Evolutionary conservation across 352 stramenopile genomes (phyloP), one percentile per base, ranked within the genome.

Genomic region (Phytopythium aichiense): DNA sequence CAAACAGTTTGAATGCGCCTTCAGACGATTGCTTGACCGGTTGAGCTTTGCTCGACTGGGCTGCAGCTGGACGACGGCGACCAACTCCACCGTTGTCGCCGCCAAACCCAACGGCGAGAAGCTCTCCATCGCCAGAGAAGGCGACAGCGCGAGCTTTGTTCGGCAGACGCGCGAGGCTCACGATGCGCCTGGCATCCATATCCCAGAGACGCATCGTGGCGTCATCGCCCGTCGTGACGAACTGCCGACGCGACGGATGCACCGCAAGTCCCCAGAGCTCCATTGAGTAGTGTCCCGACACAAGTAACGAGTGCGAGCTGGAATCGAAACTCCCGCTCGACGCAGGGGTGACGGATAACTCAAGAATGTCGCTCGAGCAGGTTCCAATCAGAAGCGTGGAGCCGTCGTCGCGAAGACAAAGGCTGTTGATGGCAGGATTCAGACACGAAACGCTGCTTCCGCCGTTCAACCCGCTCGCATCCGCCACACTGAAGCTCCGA

Each of bases 291-390:
- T 97, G 91, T 0, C 82, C 88, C 0, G 76, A 81, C 7, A 88
- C 67, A 2, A 96, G 33, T 5, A 58, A 2, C 71, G 73, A 1
- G 77, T 74, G 0, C 68, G 73, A 30, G 58, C 66, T 15, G 40
- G 79, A 64, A 0, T 81, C 55, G 22, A 88, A 64, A 22, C 69
- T 63, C 0, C 69, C 79, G 12, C 61, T 45, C 1, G 53, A 49
- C 33, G 38, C 5, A 6, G 11, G 79, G 15, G 68, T 42, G 7
- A 78, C 70, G 25, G 88, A 72, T 1, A 89, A 59, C 60, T 91
- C 91, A 35, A 94, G 82, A 20, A 98, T 94, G 40, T 98, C 88
- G 58, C 90, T 96, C 20, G 81, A 93, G 49, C 68, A 77, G 16
- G 91, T 98, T 2, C 89, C 91, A 7, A 98, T 55, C n/a, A 98